phyloP scores from a whole-genome alignment of 805 yeast genomes.

The Nakazawaea holstii region DNA sequence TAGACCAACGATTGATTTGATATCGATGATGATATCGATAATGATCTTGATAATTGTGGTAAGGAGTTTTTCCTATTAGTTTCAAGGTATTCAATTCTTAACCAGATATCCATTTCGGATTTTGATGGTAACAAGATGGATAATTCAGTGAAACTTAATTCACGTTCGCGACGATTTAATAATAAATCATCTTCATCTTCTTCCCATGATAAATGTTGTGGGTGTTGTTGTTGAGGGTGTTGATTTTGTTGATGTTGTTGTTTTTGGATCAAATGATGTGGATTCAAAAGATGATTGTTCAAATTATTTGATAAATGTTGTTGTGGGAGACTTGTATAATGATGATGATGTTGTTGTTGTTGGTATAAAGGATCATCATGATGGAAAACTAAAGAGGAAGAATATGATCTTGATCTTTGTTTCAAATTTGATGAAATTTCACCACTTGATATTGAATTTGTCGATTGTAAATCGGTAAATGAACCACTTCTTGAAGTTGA shows the following conservation, averaged over 20 bases:
- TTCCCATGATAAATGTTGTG: conserved; percentile 31
- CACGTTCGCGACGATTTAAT: conserved; percentile 46
- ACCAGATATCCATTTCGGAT: conserved; percentile 68
- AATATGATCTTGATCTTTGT: conserved; percentile 5
- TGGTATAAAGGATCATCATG: conserved; percentile 2
- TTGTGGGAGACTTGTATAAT: not conserved
- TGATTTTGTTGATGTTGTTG: conserved; percentile 12
- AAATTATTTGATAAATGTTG: conserved; percentile 2
- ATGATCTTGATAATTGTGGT: conserved; percentile 8
- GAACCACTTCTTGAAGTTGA: conserved; percentile 19
- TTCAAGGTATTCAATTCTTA: conserved; percentile 47
- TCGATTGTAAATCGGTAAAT: conserved; percentile 9
- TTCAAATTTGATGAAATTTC: too few relatives aligned
- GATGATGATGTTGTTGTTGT: not conserved
- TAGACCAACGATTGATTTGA: conserved; percentile 2
- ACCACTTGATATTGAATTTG: conserved; percentile 1
- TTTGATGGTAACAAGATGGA: conserved; percentile 67
- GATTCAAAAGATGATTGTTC: conserved; percentile 1
- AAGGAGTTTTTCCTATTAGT: conserved; percentile 2
- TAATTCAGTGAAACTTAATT: conserved; percentile 66
- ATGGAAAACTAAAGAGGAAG: not conserved
- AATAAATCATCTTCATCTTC: conserved; percentile 71
- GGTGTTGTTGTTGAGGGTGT: conserved; percentile 15
- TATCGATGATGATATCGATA: conserved; percentile 10
- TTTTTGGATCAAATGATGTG: conserved; percentile 3